Evolutionary conservation across 441 rosid genomes (phyloP), one percentile per base, ranked within the genome.

Genomic region (Mallotus japonicus): DNA sequence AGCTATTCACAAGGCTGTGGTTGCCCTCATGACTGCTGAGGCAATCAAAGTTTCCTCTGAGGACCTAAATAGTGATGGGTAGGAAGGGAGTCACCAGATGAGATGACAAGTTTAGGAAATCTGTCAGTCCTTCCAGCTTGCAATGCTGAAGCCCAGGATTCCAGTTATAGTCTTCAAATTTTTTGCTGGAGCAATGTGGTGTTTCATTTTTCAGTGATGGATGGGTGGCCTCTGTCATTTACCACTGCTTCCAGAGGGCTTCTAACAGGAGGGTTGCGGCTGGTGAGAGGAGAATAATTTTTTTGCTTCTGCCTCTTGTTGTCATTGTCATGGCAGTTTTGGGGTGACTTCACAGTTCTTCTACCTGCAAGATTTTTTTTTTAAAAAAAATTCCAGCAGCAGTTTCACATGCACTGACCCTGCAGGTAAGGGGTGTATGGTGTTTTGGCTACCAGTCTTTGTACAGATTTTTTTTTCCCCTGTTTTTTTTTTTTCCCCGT

Each of bases 1-100:
- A 76, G 92, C 93, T 20, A 87, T 93, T 63, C 96, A 93, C 86
- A 93, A 85, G 85, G 99, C 97, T 72, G 93, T 88, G 73, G 87
- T 84, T 78, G 91, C 96, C 73, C 87, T 91, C 76, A 85, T 87
- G 90, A 89, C 86, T 76, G 98, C 97, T 11, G 97, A 92, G 74
- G 98, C 98, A 9, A 81, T 89, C 19, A 90, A 81, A 82, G 89
- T 82, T 75, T 79, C 92, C 62, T 85, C 82, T 19, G 81, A 75
- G 77, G 85, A 85, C 70, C 66, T 73, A 16, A 74, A 75, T 77
- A 78, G 71, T 69, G 80, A 79, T 44, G 89, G 79, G 44, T 78
- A 76, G 76, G 63, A 67, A 20, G 69, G 51, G 50, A 61, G 65
- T 70, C 42, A 7, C 24, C 24, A 66, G 47, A 62, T 49, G 70